Evolutionary conservation across 2,329 filamentous ascomycete species (phyloP), one percentile per base, ranked within the genome.

Genomic region (Lojkania enalia): DNA sequence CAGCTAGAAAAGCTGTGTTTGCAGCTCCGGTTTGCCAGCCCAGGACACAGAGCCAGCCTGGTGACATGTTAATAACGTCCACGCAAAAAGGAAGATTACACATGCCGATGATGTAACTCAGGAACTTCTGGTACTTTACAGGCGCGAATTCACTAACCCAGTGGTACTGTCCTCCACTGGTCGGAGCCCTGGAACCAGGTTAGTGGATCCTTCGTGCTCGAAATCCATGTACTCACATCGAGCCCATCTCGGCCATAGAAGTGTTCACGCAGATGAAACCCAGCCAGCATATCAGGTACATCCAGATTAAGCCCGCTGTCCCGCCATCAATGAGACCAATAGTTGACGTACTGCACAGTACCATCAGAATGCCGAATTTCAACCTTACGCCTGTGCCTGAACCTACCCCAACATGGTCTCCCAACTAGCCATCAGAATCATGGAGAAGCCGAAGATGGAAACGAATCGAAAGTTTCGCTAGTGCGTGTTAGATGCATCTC

Each of bases 41-140:
- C 1, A 71, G 53, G 4, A 67, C 63, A 33, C 61, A 65, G 9
- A 71, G 55, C 72, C 72, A 74, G 9, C 71, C 71, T 40, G 61
- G 5, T 18, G 5, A 2, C 23, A 14, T 40, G 39, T n/a, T 29
- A 16, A 13, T 3, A 39, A 15, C 15, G 3, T 2, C 20, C 27
- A 7, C 14, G 14, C 3, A 18, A 2, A 4, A 25, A 27, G 7
- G 7, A 7, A n/a, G 25, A 15, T 14, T n/a, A 14, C 15, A 19
- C 31, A 31, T 43, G 52, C 44, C 60, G 20, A 61, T 66, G 32
- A 72, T 55, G 39, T 71, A 73, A 42, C 64, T 69, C 19, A 71
- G 50, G 19, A 67, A 58, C 40, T 68, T 67, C 43, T 71, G 67
- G 18, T 58, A 52, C 5, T 52, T 54, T 7, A 48, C 49, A 2